Percentiles rank a stretch among this genome's conserved stretches.
Evolutionary conservation across 1,284 basidiomycete species (phyloP).

Genomic region (Moesziomyces globuligerus): DNA sequence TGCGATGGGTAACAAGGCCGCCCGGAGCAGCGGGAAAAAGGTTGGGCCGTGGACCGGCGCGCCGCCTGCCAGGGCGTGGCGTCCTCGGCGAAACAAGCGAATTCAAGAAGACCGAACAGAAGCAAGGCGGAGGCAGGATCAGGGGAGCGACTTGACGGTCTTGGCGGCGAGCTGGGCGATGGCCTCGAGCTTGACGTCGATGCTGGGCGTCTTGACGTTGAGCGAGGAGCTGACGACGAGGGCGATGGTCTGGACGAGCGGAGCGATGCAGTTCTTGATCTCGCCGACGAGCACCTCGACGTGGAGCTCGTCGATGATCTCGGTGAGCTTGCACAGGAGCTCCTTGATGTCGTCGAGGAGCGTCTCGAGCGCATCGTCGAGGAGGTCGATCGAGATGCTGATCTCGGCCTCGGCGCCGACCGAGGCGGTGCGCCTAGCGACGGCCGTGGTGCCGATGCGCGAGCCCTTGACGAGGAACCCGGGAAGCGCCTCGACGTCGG

Average conservation of each 20-base stretch:
- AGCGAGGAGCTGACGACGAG: constrained; percentile 1
- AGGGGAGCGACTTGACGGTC: constrained; percentile 7
- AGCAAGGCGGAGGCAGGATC: background rate
- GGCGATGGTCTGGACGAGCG: constrained; percentile 6
- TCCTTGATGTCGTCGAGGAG: constrained; percentile 2
- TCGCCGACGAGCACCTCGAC: constrained; percentile 1
- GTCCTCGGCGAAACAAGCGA: background rate
- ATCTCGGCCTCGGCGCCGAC: constrained; percentile 4
- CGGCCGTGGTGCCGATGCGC: too few species aligned
- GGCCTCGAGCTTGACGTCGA: constrained; percentile 3
- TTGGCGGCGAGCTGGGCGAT: constrained; percentile 9
- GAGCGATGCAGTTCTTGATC: constrained; percentile 8
- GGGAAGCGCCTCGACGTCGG: constrained; percentile 1
- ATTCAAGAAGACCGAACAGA: background rate
- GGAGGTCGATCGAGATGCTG: constrained; percentile 10
- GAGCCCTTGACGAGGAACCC: background rate
- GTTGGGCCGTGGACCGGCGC: background rate
- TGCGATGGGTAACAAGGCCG: background rate
- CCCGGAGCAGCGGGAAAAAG: background rate
- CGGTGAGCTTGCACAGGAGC: constrained; percentile 11
- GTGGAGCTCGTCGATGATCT: constrained; percentile 14
- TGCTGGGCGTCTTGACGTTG: background rate
- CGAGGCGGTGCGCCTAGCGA: background rate
- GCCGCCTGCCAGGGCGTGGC: background rate
- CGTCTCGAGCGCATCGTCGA: background rate